phyloP scores from a whole-genome alignment of 2,329 filamentous ascomycete genomes.

The Lachnellula occidentalis region DNA sequence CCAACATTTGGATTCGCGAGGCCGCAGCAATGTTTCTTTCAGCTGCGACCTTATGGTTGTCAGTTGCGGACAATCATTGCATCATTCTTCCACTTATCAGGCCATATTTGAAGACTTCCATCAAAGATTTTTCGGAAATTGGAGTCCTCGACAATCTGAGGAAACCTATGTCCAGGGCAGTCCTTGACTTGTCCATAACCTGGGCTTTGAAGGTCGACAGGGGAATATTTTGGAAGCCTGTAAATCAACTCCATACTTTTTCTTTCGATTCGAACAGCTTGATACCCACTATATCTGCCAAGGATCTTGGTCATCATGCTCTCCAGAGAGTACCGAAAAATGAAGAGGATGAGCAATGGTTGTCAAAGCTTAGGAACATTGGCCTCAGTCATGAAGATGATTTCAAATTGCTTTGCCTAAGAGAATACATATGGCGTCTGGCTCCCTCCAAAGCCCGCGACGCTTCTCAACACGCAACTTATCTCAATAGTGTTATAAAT shows the following conservation, averaged over 20 bases:
- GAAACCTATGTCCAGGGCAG: slow-evolving; percentile 68
- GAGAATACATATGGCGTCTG: slow-evolving; percentile 88
- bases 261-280: slow-evolving; percentile 55
- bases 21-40: slow-evolving; percentile 80
- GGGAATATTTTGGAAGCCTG: slow-evolving; percentile 81
- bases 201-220: slow-evolving; percentile 82
- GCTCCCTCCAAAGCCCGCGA: slow-evolving; percentile 56
- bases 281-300: slow-evolving; percentile 48
- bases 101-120: slow-evolving; percentile 72
- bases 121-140: slow-evolving; percentile 65
- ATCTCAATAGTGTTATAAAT: slow-evolving; percentile 67
- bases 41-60: slow-evolving; percentile 68
- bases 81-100: slow-evolving; percentile 74
- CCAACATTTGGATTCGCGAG: slow-evolving; percentile 92
- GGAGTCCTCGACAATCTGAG: slow-evolving; percentile 77
- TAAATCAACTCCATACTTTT: slow-evolving; percentile 65
- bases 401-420: slow-evolving; percentile 75
- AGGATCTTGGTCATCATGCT: slow-evolving; percentile 50
- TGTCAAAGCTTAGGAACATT: slow-evolving; percentile 76
- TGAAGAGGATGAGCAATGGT: slow-evolving; percentile 91
- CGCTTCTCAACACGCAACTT: slow-evolving; percentile 22
- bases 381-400: slow-evolving; percentile 82
- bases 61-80: slow-evolving; percentile 74
- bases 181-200: slow-evolving; percentile 77
- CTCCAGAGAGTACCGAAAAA: slow-evolving; percentile 66